phyloP scores from a whole-genome alignment of 179 eudicot genomes.

The Corrigiola litoralis region DNA sequence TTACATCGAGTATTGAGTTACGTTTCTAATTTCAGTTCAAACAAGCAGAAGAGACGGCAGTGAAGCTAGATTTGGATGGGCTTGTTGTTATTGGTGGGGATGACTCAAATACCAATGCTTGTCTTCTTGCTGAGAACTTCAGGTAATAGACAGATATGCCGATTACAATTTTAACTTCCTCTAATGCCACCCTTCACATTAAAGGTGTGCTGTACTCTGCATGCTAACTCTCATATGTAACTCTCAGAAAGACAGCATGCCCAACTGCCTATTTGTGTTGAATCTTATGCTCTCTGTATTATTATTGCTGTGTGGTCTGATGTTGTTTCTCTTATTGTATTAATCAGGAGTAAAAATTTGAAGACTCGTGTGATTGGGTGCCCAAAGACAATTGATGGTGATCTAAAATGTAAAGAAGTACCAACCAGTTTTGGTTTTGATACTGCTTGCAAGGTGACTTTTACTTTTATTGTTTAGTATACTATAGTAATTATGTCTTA shows the following conservation, averaged over 20 bases:
- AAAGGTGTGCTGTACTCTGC: too few relatives aligned
- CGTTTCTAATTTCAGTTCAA: conserved; percentile 58
- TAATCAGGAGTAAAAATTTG: conserved; percentile 72
- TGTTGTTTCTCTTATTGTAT: not conserved
- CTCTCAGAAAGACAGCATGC: not conserved
- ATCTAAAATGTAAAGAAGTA: conserved; percentile 91
- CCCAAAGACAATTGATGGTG: conserved; percentile 99
- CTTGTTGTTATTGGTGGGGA: conserved; percentile 98
- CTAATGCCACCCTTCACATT: too few relatives aligned
- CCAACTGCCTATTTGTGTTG: not conserved
- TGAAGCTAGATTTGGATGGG: conserved; percentile 93
- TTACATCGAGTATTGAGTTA: conserved; percentile 3
- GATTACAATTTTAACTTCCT: too few relatives aligned
- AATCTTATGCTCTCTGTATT: not conserved
- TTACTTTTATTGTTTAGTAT: not conserved
- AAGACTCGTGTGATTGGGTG: conserved; percentile 91
- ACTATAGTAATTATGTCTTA: too few relatives aligned
- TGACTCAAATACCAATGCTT: conserved; percentile 97
- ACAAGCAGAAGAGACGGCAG: conserved; percentile 91
- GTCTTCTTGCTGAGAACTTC: conserved; percentile 94
- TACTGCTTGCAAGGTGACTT: conserved; percentile 94
- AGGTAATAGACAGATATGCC: conserved; percentile 46
- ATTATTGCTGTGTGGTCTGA: not conserved
- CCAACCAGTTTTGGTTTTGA: conserved; percentile 98
- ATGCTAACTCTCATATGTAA: too few relatives aligned